phyloP scores from a whole-genome alignment of 2,329 filamentous ascomycete genomes.

The Pseudopithomyces maydicus region DNA sequence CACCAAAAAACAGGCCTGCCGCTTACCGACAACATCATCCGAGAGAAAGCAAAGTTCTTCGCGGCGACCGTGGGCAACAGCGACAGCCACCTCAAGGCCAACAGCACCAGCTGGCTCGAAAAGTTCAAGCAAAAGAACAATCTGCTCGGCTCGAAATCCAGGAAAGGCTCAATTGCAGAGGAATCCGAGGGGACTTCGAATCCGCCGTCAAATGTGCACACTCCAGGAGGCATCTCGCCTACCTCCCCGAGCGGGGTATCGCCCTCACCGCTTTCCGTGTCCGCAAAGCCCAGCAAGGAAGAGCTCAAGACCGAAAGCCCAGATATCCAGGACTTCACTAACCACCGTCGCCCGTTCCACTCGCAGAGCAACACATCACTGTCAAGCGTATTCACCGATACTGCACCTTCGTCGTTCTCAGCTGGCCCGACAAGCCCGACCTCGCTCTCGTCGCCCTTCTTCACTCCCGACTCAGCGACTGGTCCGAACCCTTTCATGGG shows the following conservation, averaged over 20 bases:
- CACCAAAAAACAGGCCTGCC: constrained; percentile 75
- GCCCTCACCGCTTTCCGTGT: constrained; percentile 69
- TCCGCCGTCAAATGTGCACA: constrained; percentile 62
- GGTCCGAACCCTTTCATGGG: constrained; percentile 66
- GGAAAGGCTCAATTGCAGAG: constrained; percentile 64
- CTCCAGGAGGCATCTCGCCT: constrained; percentile 72
- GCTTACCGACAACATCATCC: constrained; percentile 79
- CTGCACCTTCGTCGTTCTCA: constrained; percentile 69
- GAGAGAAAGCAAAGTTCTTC: constrained; percentile 83
- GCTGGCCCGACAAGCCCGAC: constrained; percentile 74
- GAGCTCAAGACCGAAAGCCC: constrained; percentile 64
- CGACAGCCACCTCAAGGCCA: constrained; percentile 72
- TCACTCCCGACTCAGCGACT: constrained; percentile 74
- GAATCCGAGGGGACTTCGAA: constrained; percentile 70
- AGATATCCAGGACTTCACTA: constrained; percentile 64
- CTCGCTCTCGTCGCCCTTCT: constrained; percentile 74
- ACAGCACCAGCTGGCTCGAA: constrained; percentile 82
- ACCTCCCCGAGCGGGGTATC: constrained; percentile 72
- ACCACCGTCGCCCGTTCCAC: constrained; percentile 67
- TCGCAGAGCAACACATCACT: constrained; percentile 70
- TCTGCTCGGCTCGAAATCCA: constrained; percentile 58
- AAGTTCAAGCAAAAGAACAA: constrained; percentile 94
- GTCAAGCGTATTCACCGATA: constrained; percentile 70
- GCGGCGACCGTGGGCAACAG: constrained; percentile 72
- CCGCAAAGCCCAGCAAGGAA: constrained; percentile 70